Conservation (phyloP, 2,329 filamentous ascomycete species). For the Phialophora chinensis region DNA sequence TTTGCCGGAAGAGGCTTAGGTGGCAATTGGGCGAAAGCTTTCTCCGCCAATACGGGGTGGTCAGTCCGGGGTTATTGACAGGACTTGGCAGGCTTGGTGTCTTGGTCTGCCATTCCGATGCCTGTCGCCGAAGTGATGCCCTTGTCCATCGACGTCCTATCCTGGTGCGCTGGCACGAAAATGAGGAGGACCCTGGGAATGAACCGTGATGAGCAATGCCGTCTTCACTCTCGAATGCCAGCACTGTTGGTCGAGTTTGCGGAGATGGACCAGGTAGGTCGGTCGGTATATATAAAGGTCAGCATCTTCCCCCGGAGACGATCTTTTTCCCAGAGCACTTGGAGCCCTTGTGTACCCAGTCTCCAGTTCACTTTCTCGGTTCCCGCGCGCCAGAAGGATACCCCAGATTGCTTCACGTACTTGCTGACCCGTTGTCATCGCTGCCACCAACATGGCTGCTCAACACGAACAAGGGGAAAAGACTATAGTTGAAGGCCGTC, state of each 20-base stretch:
- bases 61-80: not conserved
- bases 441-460: not conserved
- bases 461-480: not conserved
- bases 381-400: not conserved
- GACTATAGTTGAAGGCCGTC: not conserved
- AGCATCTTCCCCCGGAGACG: not conserved
- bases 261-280: not conserved
- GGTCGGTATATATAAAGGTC: not conserved
- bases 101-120: not conserved
- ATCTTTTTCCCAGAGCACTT: not conserved
- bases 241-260: not conserved
- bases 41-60: conserved; percentile 1
- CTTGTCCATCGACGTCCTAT: not conserved
- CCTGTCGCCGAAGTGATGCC: not conserved
- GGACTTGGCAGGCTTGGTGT: conserved; percentile 4
- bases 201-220: not conserved
- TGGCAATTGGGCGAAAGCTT: not conserved
- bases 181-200: not conserved
- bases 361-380: not conserved
- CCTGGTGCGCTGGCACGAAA: not conserved
- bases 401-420: not conserved
- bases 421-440: not conserved
- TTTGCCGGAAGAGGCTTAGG: conserved; percentile 8
- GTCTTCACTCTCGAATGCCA: not conserved
- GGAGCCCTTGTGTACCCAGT: not conserved